These are phyloP conservation scores for Citrus maxima DNA, from an alignment of 345 rosid species.

Conservation along the genomic window DNA sequence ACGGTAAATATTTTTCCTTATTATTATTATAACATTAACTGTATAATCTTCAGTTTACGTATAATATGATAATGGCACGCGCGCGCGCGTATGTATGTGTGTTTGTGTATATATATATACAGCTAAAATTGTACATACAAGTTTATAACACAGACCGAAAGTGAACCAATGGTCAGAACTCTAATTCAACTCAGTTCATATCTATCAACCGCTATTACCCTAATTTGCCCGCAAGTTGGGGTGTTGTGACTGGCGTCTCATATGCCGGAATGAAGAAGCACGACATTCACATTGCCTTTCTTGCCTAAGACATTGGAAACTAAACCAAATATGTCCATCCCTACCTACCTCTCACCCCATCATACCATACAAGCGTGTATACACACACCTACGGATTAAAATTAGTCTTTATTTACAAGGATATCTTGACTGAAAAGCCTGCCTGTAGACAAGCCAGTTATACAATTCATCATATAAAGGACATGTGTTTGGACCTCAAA, in stretches of 20 bases:
- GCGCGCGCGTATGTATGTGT: too few species aligned
- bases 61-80: too few species aligned
- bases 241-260: too few species aligned
- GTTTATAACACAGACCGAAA: neutral
- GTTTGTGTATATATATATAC: too few species aligned
- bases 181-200: neutral
- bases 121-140: neutral
- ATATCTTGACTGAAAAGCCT: neutral
- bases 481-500: constrained; percentile 42
- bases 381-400: neutral
- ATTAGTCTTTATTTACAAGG: constrained; percentile 4
- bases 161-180: neutral
- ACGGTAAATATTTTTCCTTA: neutral
- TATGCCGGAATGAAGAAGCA: neutral
- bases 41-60: too few species aligned
- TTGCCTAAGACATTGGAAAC: neutral
- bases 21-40: neutral
- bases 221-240: too few species aligned
- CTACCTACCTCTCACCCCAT: too few species aligned
- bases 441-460: neutral
- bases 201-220: neutral
- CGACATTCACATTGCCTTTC: too few species aligned
- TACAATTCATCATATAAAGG: constrained; percentile 28
- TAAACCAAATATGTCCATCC: too few species aligned
- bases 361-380: too few species aligned